Base-by-base conservation (phyloP, 2,329 filamentous ascomycete species). In the Polychaeton citri region DNA sequence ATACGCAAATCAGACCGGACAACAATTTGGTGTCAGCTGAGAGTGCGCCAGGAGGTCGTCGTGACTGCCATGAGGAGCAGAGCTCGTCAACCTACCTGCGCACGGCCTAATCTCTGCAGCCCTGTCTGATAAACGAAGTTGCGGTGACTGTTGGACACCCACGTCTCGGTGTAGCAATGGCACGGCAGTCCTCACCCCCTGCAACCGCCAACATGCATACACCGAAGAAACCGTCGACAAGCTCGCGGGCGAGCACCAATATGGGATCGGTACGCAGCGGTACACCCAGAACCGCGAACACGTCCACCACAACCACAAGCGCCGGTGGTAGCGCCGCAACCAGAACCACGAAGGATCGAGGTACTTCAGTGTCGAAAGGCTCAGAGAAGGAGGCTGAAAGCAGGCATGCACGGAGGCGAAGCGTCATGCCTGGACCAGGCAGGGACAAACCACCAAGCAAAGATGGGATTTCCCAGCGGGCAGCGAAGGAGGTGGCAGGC, bases 401-500 rank as follows among this genome's bases (percentile, higher is more conserved):
- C 19, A 19, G 35, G 30, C 21, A 10, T 13, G 21, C 24, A 19
- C 34, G 34, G 15, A 19, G 21, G 15, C 17, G 32, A 19, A 19
- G 17, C 16, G 16, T 18, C n/a, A 19, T 12, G 10, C 16, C 19
- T 19, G 32, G 32, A 13, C 17, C 34, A 19, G 17, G 33, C 21
- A 42, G 39, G 19, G 46, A 47, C 21, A 48, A 47, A 35, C 36
- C 41, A 30, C 76, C 77, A 13, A 74, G 72, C 45, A 73, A 58
- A 44, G 69, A 71, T 51, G 68, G 81, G 17, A 74, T 74, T 47
- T 70, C 65, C 24, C 72, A 77, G 45, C 74, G 80, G 45, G 76
- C 78, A 5, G 64, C 83, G 39, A 81, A 85, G 57, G 81, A 86
- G 55, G 79, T 68, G 24, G 62, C 79, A 2, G 81, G 80, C 16